Conservation (phyloP, 2,329 filamentous ascomycete species). For the Ophiosphaerella korrae region DNA sequence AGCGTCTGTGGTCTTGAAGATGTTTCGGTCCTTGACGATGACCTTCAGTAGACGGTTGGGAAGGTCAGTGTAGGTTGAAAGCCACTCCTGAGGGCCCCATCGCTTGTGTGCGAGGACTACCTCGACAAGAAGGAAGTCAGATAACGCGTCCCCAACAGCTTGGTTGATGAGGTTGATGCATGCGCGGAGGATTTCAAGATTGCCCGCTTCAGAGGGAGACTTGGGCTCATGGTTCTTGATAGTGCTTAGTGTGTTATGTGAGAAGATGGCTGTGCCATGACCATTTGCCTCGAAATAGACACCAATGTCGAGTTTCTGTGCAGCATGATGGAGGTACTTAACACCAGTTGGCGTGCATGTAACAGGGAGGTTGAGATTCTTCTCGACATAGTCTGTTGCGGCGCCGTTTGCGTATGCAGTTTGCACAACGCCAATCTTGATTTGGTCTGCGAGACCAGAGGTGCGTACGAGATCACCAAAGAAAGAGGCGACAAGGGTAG, state of each 20-base stretch:
- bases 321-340: constrained; percentile 97
- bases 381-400: constrained; percentile 88
- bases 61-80: constrained; percentile 88
- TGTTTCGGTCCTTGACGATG: constrained; percentile 83
- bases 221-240: constrained; percentile 83
- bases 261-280: constrained; percentile 96
- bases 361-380: constrained; percentile 84
- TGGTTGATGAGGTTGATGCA: constrained; percentile 95
- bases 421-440: constrained; percentile 93
- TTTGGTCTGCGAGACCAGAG: constrained; percentile 76
- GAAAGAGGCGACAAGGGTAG: constrained; percentile 90
- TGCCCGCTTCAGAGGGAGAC: constrained; percentile 88
- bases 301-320: constrained; percentile 89
- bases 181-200: constrained; percentile 81
- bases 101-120: constrained; percentile 93
- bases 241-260: constrained; percentile 75
- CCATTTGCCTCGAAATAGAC: constrained; percentile 99
- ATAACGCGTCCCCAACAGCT: constrained; percentile 93
- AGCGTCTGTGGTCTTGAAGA: constrained; percentile 90
- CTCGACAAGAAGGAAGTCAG: constrained; percentile 94
- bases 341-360: constrained; percentile 95
- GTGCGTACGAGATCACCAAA: constrained; percentile 85
- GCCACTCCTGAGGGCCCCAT: constrained; percentile 91
- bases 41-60: constrained; percentile 95
- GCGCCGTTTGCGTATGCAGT: constrained; percentile 98